Percentiles rank a stretch among this genome's conserved stretches.
phyloP scores from a whole-genome alignment of 2,329 filamentous ascomycete genomes.

The Aspergillus fructus region DNA sequence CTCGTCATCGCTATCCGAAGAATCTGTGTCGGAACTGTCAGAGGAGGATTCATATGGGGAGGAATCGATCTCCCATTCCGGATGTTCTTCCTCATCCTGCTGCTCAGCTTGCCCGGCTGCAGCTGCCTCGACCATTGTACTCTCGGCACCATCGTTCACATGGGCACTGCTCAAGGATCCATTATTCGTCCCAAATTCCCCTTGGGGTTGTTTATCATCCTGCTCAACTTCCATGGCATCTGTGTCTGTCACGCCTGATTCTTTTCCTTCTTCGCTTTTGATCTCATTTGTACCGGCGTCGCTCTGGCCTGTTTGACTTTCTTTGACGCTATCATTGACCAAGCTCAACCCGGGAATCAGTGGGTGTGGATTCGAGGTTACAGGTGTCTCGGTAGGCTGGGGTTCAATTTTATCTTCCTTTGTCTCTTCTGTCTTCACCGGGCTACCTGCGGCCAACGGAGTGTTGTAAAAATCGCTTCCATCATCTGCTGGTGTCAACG shows the following conservation, averaged over 20 bases:
- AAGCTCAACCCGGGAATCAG: conserved; percentile 40
- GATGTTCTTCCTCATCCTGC: conserved; percentile 51
- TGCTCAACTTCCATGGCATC: conserved; percentile 32
- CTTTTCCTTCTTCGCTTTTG: conserved; percentile 3
- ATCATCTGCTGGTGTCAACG: conserved; percentile 34
- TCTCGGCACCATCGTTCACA: conserved; percentile 5
- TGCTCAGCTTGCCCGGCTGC: conserved; percentile 14
- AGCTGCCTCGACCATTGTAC: conserved; percentile 10
- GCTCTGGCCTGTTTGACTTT: conserved; percentile 11
- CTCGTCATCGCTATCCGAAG: conserved; percentile 56
- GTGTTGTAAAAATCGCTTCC: conserved; percentile 46
- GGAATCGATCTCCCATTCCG: conserved; percentile 84
- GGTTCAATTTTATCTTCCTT: conserved; percentile 2
- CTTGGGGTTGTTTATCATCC: conserved; percentile 8
- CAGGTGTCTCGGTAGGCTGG: conserved; percentile 14
- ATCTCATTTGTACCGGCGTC: conserved; percentile 4
- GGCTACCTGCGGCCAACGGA: conserved; percentile 31
- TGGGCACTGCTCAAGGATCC: neutral
- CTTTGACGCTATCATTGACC: conserved; percentile 25
- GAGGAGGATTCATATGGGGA: conserved; percentile 69
- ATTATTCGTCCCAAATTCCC: conserved; percentile 7
- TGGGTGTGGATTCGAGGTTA: conserved; percentile 19
- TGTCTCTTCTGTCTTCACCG: conserved; percentile 17
- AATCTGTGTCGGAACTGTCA: conserved; percentile 61
- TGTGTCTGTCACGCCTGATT: conserved; percentile 1